Evolutionary conservation across 768 basidiomycete genomes (phyloP), one percentile per base, ranked within the genome.

Genomic region (Rhodotorula diobovata): DNA sequence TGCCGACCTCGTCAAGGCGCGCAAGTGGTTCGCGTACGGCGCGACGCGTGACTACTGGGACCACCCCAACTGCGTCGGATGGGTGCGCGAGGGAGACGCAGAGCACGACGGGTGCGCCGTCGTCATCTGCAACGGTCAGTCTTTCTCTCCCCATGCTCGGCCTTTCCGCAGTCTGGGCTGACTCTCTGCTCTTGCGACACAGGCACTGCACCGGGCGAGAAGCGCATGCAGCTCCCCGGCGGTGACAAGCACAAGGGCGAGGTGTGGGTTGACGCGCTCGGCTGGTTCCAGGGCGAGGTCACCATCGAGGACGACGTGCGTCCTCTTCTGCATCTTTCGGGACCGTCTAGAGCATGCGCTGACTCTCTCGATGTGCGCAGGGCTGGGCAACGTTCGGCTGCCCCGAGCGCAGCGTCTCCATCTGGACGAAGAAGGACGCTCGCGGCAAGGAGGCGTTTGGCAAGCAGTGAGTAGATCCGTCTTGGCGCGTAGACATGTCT

Each of bases 261-360:
- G 76, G 79, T 78, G 35, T 84, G 82, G 82, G 82, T 82, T 9
- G 84, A 84, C 72, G 76, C 81, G 28, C 77, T 84, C 20, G 83
- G 83, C 10, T 84, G 84, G 84, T 77, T 79, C 57, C 77, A 83
- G 63, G 82, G 61, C 48, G 82, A 82, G 71, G 73, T 84, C 63
- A 79, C 76, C n/a, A 82, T 84, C 45, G 82, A 79, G 35, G 82
- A 83, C 30, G 83, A 83, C 63, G 82, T 25, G 41, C 54, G 64
- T 64, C 18, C 4, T 28, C 12, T 30, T 48, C 4, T 20, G 20
- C 35, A 14, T 30, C 25, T 23, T 37, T 32, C 48, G 4, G 2
- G 41, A 12, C 39, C 39, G 21, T 48, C 25, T 48, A n/a, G n/a
- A n/a, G n/a, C n/a, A n/a, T n/a, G 48, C 48, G 25, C 23, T 28